Conservation (phyloP, 805 yeast species). For the Metschnikowia continentalis region DNA sequence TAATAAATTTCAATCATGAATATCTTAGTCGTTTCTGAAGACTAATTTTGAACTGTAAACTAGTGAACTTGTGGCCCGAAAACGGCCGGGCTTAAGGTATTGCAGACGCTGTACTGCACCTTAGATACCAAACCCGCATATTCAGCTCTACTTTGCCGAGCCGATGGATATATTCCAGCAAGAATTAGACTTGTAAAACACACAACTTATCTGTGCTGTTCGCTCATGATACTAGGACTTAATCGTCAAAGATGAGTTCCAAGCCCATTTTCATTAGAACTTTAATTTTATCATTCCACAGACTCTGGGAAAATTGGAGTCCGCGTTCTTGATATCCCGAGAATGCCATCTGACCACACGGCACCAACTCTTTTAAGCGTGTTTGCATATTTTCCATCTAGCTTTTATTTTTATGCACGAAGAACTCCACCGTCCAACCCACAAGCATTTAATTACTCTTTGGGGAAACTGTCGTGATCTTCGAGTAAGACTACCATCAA, state of each 20-base stretch:
- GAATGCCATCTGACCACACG: conserved; percentile 3
- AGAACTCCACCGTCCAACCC: background rate
- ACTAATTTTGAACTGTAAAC: background rate
- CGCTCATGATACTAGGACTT: background rate
- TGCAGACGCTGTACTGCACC: background rate
- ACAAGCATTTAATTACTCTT: background rate
- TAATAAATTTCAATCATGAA: background rate
- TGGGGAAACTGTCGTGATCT: background rate
- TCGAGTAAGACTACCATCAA: background rate
- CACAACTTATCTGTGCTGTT: background rate
- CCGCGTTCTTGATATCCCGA: background rate
- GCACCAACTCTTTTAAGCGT: background rate
- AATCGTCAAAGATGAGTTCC: background rate
- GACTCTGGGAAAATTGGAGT: background rate
- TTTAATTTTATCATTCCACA: background rate
- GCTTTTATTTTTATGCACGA: background rate
- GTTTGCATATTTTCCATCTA: background rate
- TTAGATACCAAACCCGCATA: background rate
- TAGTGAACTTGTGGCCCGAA: background rate
- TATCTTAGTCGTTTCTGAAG: background rate
- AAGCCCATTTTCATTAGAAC: background rate
- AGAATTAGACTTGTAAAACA: background rate
- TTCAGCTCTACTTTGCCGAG: background rate
- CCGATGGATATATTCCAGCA: background rate
- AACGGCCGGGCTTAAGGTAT: background rate